phyloP scores from a whole-genome alignment of 345 rosid species.

The Laguncularia racemosa region DNA sequence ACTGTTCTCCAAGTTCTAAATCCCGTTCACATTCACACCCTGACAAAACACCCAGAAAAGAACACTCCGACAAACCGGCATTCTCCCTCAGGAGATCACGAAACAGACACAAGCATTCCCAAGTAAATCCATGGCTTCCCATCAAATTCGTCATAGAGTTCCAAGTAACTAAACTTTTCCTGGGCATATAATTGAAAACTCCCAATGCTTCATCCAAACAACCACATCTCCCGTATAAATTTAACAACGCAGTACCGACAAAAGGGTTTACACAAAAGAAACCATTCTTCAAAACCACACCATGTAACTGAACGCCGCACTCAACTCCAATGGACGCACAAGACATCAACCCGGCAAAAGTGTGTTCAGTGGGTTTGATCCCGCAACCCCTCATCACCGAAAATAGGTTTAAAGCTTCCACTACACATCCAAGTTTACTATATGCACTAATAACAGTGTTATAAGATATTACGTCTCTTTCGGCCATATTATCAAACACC shows the following conservation, averaged over 20 bases:
- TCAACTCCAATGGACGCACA: constrained; percentile 29
- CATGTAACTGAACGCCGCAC: constrained; percentile 55
- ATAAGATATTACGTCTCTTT: constrained; percentile 50
- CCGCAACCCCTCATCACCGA: constrained; percentile 42
- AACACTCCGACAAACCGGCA: constrained; percentile 37
- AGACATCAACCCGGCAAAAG: constrained; percentile 56
- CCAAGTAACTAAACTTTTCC: constrained; percentile 66
- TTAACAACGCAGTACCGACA: constrained; percentile 64
- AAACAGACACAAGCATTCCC: constrained; percentile 39
- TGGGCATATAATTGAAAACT: constrained; percentile 58
- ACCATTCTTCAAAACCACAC: constrained; percentile 53
- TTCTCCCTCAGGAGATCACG: constrained; percentile 35
- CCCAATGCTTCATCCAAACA: constrained; percentile 34
- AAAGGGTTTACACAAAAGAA: constrained; percentile 45
- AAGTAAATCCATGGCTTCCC: constrained; percentile 38
- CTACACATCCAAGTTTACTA: constrained; percentile 26
- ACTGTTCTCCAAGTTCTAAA: constrained; percentile 40
- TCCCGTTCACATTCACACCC: constrained; percentile 35
- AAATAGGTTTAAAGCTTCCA: constrained; percentile 39
- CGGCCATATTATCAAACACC: constrained; percentile 62
- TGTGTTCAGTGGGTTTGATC: constrained; percentile 38
- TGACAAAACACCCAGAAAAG: constrained; percentile 56
- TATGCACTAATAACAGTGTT: constrained; percentile 46
- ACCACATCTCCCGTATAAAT: constrained; percentile 61
- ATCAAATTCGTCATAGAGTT: constrained; percentile 55